A percentile compares a stretch with the other conserved stretches of the same genome.
phyloP scores from a whole-genome alignment of 176 grass and related monocot genomes.

The Olyra latifolia region DNA sequence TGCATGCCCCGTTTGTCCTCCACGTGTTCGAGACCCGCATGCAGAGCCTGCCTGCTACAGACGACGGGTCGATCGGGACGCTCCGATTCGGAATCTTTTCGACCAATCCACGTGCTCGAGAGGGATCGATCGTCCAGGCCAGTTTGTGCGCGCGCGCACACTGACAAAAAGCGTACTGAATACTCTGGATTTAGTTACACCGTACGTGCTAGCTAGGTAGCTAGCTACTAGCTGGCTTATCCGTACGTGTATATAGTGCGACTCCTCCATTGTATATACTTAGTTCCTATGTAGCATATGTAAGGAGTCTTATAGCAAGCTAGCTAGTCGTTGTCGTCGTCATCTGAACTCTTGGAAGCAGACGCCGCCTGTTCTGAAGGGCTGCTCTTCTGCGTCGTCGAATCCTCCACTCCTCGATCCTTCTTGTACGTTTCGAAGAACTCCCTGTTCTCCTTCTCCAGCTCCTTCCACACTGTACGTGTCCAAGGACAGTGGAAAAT shows the following conservation, averaged over 20 bases:
- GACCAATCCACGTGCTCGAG: background rate
- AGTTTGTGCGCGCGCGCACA: background rate
- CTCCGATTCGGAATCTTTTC: constrained; percentile 3
- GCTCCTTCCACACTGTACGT: constrained; percentile 68
- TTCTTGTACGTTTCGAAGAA: constrained; percentile 74
- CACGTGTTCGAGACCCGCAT: constrained; percentile 4
- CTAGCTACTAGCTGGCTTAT: too few species aligned
- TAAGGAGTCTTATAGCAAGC: background rate
- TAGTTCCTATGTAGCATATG: background rate
- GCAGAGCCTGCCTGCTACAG: background rate
- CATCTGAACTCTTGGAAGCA: constrained; percentile 26
- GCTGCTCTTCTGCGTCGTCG: constrained; percentile 14
- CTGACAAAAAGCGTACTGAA: background rate
- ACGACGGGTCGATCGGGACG: background rate
- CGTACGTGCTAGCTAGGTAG: background rate
- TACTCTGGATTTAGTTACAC: background rate
- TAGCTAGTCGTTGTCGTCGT: background rate
- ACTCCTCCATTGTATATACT: background rate
- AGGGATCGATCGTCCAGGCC: background rate
- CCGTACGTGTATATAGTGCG: too few species aligned
- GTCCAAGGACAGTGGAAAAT: background rate
- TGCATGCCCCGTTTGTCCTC: background rate
- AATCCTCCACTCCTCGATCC: constrained; percentile 29
- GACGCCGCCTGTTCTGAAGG: constrained; percentile 12
- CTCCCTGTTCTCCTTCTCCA: constrained; percentile 87